phyloP scores from a whole-genome alignment of 2,329 filamentous ascomycete genomes.

The Fusarium sp. region DNA sequence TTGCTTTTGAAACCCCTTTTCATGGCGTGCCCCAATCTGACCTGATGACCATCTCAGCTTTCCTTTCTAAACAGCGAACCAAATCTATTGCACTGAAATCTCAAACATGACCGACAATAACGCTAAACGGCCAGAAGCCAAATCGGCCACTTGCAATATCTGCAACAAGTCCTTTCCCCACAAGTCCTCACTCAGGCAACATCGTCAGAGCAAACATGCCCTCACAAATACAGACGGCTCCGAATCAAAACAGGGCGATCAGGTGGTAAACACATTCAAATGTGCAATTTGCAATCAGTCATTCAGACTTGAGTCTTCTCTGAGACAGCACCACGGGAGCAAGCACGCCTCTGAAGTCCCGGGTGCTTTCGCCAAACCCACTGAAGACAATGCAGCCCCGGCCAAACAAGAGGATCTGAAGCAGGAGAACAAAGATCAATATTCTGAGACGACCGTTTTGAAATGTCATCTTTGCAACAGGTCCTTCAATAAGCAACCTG shows the following conservation, averaged over 20 bases:
- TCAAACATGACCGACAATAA: background rate
- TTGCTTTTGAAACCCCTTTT: background rate
- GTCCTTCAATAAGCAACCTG: background rate
- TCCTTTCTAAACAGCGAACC: background rate
- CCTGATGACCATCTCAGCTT: background rate
- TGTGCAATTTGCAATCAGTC: background rate
- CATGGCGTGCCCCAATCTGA: background rate
- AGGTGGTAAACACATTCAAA: background rate
- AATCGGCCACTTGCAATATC: background rate
- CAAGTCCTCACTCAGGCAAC: background rate
- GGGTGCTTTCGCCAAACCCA: background rate
- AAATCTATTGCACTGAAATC: background rate
- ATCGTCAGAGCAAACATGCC: background rate
- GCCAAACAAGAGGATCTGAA: no score
- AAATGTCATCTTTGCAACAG: background rate
- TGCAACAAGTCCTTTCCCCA: background rate
- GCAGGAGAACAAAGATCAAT: no score
- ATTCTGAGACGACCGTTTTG: no score
- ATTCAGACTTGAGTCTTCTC: background rate
- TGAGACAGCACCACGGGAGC: accelerated
- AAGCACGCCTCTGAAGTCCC: background rate
- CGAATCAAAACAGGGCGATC: background rate
- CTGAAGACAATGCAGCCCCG: background rate
- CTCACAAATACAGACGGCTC: background rate
- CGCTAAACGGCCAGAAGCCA: background rate